Evolutionary conservation across 2,329 filamentous ascomycete species (phyloP), one percentile per base, ranked within the genome.

Genomic region (Stagonosporopsis tanaceti): DNA sequence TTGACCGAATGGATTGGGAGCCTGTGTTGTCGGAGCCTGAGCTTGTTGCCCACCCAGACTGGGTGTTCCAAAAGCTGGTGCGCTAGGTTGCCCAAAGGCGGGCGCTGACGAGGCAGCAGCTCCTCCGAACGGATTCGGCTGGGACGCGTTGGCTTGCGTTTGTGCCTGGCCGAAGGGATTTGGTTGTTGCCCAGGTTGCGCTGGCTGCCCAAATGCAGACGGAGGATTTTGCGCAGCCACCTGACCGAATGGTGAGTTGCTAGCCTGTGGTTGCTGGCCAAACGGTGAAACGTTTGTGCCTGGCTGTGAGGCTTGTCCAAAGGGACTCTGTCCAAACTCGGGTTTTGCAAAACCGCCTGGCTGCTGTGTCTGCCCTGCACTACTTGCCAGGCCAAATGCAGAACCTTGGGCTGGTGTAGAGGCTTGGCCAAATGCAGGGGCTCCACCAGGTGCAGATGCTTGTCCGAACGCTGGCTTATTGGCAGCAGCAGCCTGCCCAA

Each of bases 231-330:
- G 62, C 41, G 61, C 60, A 41, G 63, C 52, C 54, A 60, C 50
- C 35, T 69, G 69, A 20, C 63, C 58, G 62, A 80, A 70, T 9
- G 69, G 65, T 50, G 73, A 67, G 53, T 66, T 40, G 11, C 64
- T 62, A 17, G 72, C 62, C 53, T 77, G 76, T 4, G 79, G 54
- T 57, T 64, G 59, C 42, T 67, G 67, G 11, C 61, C 53, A 61
- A 79, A 72, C 22, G 72, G 68, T 54, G 75, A 69, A 51, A 67
- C 47, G 38, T 41, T 47, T 28, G 69, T 55, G 15, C 69, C 66
- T 37, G 75, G 68, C 50, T 79, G 77, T 7, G 81, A 75, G 11
- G 78, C 65, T 53, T 82, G 77, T 1, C 80, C 78, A 51, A 83
- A 82, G 0, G 77, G 64, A 57, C 65, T 73, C 48, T 71, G 63